Percentiles rank a stretch among this genome's conserved stretches.
These are phyloP conservation scores for Linum usitatissimum DNA, from an alignment of 345 rosid genomes.

Conservation along the genomic window DNA sequence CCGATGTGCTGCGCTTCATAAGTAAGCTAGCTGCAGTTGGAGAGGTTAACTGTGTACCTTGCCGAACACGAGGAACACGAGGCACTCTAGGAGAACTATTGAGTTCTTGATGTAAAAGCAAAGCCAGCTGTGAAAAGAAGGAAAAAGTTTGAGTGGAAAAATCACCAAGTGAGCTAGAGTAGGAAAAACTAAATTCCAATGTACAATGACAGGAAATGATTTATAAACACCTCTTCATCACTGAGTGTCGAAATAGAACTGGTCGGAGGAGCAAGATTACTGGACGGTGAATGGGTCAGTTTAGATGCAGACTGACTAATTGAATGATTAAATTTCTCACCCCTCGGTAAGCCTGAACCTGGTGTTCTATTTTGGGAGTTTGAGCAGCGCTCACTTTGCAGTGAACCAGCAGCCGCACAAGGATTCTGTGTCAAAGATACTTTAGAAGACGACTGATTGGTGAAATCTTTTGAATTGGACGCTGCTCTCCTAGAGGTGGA, in stretches of 20 bases:
- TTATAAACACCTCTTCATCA: constrained; percentile 75
- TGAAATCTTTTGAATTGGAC: constrained; percentile 44
- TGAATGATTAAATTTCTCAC: constrained; percentile 54
- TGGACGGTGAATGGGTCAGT: constrained; percentile 34
- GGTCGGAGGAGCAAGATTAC: constrained; percentile 36
- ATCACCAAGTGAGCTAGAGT: neutral
- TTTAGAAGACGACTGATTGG: constrained; percentile 34
- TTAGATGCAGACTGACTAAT: constrained; percentile 41
- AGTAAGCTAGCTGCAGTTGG: constrained; percentile 51
- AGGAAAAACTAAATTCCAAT: constrained; percentile 1
- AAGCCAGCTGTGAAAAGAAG: constrained; percentile 57
- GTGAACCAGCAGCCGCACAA: constrained; percentile 31
- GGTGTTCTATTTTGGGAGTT: constrained; percentile 31
- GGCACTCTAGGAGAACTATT: constrained; percentile 98
- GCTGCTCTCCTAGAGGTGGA: constrained; percentile 37
- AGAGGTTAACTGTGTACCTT: constrained; percentile 62
- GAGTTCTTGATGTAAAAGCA: constrained; percentile 95
- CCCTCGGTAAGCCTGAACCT: constrained; percentile 38
- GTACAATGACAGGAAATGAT: constrained; percentile 1
- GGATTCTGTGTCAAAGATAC: constrained; percentile 40
- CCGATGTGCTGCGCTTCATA: constrained; percentile 50
- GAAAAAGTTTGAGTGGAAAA: constrained; percentile 10
- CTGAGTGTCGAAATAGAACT: constrained; percentile 46
- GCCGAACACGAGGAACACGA: constrained; percentile 91
- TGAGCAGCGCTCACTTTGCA: constrained; percentile 29